A percentile compares a stretch with the other conserved stretches of the same genome.
Conservation (phyloP, 148 eudicot species). For the Diospyros kaki region DNA sequence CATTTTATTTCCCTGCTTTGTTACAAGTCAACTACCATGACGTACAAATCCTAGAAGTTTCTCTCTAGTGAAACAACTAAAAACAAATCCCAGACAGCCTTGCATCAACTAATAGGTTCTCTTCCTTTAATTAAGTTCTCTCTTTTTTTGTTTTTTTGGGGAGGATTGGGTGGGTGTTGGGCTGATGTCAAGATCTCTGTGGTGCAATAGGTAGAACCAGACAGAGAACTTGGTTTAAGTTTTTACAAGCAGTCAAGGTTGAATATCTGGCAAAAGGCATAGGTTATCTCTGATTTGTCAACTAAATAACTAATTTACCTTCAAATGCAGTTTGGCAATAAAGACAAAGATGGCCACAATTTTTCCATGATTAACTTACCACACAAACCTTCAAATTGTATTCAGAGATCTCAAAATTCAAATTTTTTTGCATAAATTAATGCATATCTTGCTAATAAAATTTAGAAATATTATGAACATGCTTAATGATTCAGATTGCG, state of each 20-base stretch:
- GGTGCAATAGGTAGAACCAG: background rate
- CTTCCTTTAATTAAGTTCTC: background rate
- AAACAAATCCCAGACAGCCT: background rate
- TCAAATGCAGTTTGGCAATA: no score
- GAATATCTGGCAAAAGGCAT: no score
- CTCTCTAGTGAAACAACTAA: background rate
- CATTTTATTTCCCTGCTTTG: background rate
- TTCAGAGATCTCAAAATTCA: background rate
- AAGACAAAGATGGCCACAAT: no score
- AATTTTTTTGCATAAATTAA: background rate
- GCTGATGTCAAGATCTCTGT: background rate
- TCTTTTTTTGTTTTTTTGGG: no score
- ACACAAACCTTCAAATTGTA: background rate
- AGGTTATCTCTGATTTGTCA: no score
- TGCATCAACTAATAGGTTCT: background rate
- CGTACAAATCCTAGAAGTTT: background rate
- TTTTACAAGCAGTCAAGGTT: no score
- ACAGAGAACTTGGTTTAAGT: background rate
- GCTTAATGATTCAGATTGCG: background rate
- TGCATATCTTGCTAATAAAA: background rate
- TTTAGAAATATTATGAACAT: background rate
- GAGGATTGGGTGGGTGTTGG: no score
- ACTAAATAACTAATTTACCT: no score
- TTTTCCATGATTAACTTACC: no score
- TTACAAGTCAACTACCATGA: background rate